Evolutionary conservation across 176 grass and related monocot genomes (phyloP).

Genomic region (Thalia dealbata): DNA sequence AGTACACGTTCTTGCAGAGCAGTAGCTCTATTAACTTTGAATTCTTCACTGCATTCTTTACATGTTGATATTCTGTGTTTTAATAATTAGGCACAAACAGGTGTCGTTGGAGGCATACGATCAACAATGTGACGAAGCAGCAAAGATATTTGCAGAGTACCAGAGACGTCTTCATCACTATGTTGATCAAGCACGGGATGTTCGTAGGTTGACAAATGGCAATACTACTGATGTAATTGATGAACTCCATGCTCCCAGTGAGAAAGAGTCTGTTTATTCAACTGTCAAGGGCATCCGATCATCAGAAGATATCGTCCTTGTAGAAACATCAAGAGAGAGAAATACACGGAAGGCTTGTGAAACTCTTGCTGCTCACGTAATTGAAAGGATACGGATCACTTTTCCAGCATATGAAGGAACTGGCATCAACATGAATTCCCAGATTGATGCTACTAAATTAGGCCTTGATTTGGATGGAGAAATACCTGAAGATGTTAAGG

Average conservation of each 20-base stretch:
- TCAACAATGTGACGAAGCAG: conserved; percentile 87
- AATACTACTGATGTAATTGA: conserved; percentile 37
- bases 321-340: conserved; percentile 71
- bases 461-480: conserved; percentile 83
- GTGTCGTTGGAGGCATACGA: conserved; percentile 88
- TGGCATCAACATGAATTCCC: conserved; percentile 73
- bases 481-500: conserved; percentile 72
- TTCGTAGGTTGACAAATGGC: conserved; percentile 53
- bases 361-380: conserved; percentile 64
- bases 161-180: conserved; percentile 79
- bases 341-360: conserved; percentile 73
- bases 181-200: conserved; percentile 89
- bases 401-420: conserved; percentile 91
- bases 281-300: conserved; percentile 58
- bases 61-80: conserved; percentile 13
- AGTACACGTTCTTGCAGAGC: no score
- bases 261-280: conserved; percentile 64
- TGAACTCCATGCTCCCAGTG: conserved; percentile 45
- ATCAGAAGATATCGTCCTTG: conserved; percentile 54
- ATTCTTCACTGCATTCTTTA: background rate
- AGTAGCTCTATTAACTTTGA: background rate
- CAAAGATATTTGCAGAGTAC: conserved; percentile 93
- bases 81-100: conserved; percentile 66
- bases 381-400: conserved; percentile 58
- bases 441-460: conserved; percentile 72